phyloP scores from a whole-genome alignment of 2,329 filamentous ascomycete genomes.

The Trichoderma hamatum region DNA sequence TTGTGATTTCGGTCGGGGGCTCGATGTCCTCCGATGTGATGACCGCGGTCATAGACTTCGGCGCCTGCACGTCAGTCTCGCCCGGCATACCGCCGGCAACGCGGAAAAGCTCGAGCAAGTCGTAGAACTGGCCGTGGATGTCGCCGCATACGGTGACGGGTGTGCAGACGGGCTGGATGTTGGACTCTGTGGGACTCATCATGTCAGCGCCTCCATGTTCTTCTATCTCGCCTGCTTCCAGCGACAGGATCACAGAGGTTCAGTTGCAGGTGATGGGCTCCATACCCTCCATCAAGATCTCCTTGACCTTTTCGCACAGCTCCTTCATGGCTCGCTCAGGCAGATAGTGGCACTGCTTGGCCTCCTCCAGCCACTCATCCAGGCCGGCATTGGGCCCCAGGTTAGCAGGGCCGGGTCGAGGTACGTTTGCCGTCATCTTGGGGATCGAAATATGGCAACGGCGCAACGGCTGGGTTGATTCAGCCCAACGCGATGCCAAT shows the following conservation, averaged over 20 bases:
- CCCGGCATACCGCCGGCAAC: constrained; percentile 97
- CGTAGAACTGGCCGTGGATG: constrained; percentile 98
- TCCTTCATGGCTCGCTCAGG: constrained; percentile 98
- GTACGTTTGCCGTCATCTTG: constrained; percentile 57
- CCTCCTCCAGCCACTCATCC: constrained; percentile 95
- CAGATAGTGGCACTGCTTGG: constrained; percentile 95
- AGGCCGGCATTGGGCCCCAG: constrained; percentile 81
- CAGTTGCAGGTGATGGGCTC: background rate
- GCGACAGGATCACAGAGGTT: background rate
- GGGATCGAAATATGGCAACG: constrained; percentile 23
- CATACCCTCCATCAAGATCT: constrained; percentile 95
- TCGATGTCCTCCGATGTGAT: constrained; percentile 93
- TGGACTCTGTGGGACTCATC: constrained; percentile 69
- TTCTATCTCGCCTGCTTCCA: background rate
- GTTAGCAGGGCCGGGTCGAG: constrained; percentile 88
- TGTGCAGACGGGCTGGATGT: constrained; percentile 96
- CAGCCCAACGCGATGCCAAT: constrained; percentile 26
- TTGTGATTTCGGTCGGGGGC: constrained; percentile 83
- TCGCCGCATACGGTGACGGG: constrained; percentile 97
- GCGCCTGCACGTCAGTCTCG: constrained; percentile 70
- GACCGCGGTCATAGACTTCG: constrained; percentile 69
- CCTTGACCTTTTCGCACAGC: constrained; percentile 97
- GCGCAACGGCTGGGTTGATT: constrained; percentile 27
- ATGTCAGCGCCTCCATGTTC: constrained; percentile 4
- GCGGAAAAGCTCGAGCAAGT: constrained; percentile 93